phyloP scores from a whole-genome alignment of 2,329 filamentous ascomycete genomes.

The Cladosporium sp. region DNA sequence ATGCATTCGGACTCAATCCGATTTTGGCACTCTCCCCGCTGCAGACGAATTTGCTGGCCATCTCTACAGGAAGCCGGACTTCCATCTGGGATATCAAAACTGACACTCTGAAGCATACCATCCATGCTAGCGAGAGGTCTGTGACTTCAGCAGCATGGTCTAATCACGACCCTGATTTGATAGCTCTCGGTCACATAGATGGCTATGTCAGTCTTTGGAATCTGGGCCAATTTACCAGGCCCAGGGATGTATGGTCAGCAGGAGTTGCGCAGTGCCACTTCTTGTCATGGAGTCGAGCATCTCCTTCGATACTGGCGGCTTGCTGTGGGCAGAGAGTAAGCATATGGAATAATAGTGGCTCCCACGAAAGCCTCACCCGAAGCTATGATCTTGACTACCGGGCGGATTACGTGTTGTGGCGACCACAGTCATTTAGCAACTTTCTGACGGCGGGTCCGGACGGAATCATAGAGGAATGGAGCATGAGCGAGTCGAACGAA shows the following conservation, averaged over 20 bases:
- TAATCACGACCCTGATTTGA: conserved; percentile 12
- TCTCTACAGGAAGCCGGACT: conserved; percentile 20
- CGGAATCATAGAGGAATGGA: background rate
- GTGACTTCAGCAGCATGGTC: conserved; percentile 19
- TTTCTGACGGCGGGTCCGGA: background rate
- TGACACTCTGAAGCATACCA: conserved; percentile 9
- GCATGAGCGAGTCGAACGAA: background rate
- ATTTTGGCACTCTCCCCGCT: conserved; percentile 19
- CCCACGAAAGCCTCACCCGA: background rate
- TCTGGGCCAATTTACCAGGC: conserved; percentile 16
- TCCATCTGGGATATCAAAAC: conserved; percentile 19
- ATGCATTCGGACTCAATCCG: conserved; percentile 11
- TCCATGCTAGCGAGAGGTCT: conserved; percentile 22
- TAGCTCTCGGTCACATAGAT: conserved; percentile 21
- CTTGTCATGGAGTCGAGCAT: conserved; percentile 16
- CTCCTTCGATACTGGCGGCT: conserved; percentile 13
- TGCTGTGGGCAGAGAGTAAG: conserved; percentile 10
- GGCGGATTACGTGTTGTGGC: background rate
- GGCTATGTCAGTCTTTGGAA: conserved; percentile 22
- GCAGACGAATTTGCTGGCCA: conserved; percentile 19
- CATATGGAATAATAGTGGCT: background rate
- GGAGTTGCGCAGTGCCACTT: conserved; percentile 4
- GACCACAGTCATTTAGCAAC: background rate
- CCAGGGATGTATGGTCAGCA: conserved; percentile 15
- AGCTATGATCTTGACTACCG: background rate